Base-by-base conservation (phyloP, 108 stramenopile species). In the Licmophora abbreviata region DNA sequence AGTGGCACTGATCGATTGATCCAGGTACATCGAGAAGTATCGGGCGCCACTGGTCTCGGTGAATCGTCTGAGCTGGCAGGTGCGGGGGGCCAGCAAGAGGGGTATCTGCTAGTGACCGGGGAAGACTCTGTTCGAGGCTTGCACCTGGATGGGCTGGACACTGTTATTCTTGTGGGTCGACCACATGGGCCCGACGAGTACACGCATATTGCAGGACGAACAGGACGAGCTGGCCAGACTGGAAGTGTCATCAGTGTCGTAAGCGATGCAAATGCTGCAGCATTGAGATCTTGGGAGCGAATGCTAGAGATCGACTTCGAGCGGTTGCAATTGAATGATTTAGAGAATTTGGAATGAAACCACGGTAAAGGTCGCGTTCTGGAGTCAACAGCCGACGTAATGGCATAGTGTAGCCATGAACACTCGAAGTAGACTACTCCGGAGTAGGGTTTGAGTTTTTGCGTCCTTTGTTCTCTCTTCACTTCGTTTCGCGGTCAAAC, bases 141-240 rank as follows among this genome's bases (percentile, higher is more conserved):
- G 32, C 94, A 97, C 66, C 61, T 97, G 34, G 85, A 86, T 46
- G 79, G 73, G 4, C 61, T 95, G 1, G 86, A 89, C 53, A 69
- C 64, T 0, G 94, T 97, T 12, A 56, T 97, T 23, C 67, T 91
- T 30, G 73, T 94, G 24, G 85, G 92, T 23, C 68, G 73, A 52
- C 83, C 96, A 3, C 57, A 59, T n/a, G 74, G 87, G 29, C 85
- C 90, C 0, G 94, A 97, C 61, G 93, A 94, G 57, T 97, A 97
- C 70, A 83, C 82, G 0, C 96, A 97, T 59, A 89, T 97, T 62
- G 94, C 96, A 17, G 96, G 96, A 1, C 59, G 96, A 25, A 92
- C 92, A 17, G 96, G 96, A 46, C 72, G 96, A 38, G 87, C 85
- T 17, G 92, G 92, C 20, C 51, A 59, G 48, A 27, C 44, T 8